Evolutionary conservation across 192 early-diverging fungal genomes (phyloP).

Genomic region (Dissophora ornata): DNA sequence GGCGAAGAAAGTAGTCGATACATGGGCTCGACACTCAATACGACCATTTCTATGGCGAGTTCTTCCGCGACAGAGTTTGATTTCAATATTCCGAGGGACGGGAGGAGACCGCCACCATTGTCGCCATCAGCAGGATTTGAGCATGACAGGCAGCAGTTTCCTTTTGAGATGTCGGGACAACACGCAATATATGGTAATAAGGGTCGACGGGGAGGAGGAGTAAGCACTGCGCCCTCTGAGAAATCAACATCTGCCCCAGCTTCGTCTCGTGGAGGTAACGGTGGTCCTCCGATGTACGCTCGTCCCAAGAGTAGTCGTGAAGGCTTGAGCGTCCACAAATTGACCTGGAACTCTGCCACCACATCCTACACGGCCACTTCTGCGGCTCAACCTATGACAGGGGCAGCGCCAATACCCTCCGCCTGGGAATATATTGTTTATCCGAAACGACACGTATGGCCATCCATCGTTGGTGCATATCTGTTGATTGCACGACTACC

Average conservation of each 20-base stretch:
- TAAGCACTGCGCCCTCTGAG: conserved; percentile 6
- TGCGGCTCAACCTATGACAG: conserved; percentile 46
- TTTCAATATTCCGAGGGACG: conserved; percentile 9
- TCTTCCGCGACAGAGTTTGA: conserved; percentile 32
- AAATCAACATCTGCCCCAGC: conserved; percentile 19
- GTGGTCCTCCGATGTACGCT: conserved; percentile 20
- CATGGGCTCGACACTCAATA: conserved; percentile 34
- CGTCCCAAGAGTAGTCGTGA: conserved; percentile 19
- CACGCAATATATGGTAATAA: no score
- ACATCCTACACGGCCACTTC: conserved; percentile 47
- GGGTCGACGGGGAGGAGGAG: neutral
- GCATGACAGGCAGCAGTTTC: conserved; percentile 10
- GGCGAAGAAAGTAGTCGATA: conserved; percentile 15
- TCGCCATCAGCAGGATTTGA: conserved; percentile 11
- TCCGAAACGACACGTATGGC: conserved; percentile 43
- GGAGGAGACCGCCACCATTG: neutral
- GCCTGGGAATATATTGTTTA: conserved; percentile 50
- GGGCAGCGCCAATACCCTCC: conserved; percentile 35
- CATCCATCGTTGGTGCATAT: conserved; percentile 24
- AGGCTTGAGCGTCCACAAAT: conserved; percentile 12
- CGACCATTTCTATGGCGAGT: conserved; percentile 25
- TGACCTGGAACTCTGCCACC: conserved; percentile 52
- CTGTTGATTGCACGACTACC: conserved; percentile 41
- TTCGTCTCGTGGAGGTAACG: neutral
- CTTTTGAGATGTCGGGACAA: conserved; percentile 11